Evolutionary conservation across 805 yeast genomes (phyloP), one percentile per base, ranked within the genome.

Genomic region (Candida ficus): DNA sequence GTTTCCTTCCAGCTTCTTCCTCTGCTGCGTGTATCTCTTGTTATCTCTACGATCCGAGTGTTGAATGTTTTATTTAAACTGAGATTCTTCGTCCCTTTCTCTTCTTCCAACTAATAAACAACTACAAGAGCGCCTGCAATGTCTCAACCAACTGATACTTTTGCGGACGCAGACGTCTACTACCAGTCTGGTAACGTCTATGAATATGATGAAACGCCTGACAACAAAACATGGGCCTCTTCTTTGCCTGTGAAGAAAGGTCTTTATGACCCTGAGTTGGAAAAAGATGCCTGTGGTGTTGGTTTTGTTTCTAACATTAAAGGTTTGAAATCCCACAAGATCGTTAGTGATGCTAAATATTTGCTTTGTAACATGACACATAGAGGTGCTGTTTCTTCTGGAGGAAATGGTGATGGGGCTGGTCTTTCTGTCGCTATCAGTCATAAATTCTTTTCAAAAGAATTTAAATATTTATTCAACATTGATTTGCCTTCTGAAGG

Each of bases 331-430:
- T 82, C 95, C 39, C 99, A 93, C 70, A 89, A 90, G 60, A 88
- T 91, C 53, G 89, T 91, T 45, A 80, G 95, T 31, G 98, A 93
- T 67, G 96, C 96, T 31, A 72, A 79, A 52, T 78, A 76, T 59
- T 69, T 91, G 56, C 78, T 91, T 41, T 90, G 98, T 70, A 91
- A 93, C 68, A 93, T 91, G 99, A 86, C 97, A 46, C 99, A 91
- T 65, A 80, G 99, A 68, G 99, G 99, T 60, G 98, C 98, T 30
- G 96, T 90, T 45, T 95, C 96, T 44, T 73, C 88, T 1, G 96
- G 90, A 58, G 95, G 97, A 18, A 96, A 91, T 62, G 99, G 99
- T 65, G 99, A 91, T 61, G 99, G 99, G 66, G 99, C 99, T 21
- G 99, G 99, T 63, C 88, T 91, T 46, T 78, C 91, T 77, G 78